Percentiles rank a stretch among this genome's conserved stretches.
These are phyloP conservation scores for Elsinoe necatrix DNA, from an alignment of 2,329 filamentous ascomycete species.

Conservation along the genomic window DNA sequence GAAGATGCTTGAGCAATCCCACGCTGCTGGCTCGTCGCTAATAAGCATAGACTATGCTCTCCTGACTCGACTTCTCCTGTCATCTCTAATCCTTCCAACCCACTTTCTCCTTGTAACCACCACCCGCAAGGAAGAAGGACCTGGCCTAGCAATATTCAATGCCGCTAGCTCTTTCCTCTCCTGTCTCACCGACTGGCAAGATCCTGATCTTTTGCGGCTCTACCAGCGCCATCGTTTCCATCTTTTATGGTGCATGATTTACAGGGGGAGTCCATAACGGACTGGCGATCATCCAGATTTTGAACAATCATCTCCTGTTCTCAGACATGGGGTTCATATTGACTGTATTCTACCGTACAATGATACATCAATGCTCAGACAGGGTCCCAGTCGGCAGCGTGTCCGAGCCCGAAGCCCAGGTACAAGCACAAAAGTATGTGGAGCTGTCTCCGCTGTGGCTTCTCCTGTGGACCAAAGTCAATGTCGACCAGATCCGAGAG, in stretches of 20 bases:
- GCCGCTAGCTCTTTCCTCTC: neutral
- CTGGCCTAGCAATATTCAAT: neutral
- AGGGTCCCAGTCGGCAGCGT: constrained; percentile 1
- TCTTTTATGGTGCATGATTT: neutral
- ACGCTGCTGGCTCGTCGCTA: constrained; percentile 7
- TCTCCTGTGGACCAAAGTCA: neutral
- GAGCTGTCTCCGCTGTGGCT: neutral
- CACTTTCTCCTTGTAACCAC: neutral
- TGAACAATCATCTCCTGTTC: neutral
- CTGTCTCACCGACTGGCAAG: constrained; percentile 1
- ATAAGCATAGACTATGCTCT: neutral
- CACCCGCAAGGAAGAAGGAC: neutral
- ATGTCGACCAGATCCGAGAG: neutral
- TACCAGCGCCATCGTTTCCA: neutral
- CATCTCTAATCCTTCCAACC: neutral
- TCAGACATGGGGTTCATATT: neutral
- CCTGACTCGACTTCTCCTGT: constrained; percentile 5
- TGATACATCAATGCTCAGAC: neutral
- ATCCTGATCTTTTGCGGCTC: neutral
- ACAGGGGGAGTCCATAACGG: neutral
- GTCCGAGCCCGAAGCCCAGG: constrained; percentile 4
- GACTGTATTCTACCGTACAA: neutral
- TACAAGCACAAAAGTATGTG: neutral
- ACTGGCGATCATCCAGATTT: neutral
- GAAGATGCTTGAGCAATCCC: neutral